These are phyloP conservation scores for Starmera amethionina DNA, from an alignment of 805 yeast species.

Conservation along the genomic window DNA sequence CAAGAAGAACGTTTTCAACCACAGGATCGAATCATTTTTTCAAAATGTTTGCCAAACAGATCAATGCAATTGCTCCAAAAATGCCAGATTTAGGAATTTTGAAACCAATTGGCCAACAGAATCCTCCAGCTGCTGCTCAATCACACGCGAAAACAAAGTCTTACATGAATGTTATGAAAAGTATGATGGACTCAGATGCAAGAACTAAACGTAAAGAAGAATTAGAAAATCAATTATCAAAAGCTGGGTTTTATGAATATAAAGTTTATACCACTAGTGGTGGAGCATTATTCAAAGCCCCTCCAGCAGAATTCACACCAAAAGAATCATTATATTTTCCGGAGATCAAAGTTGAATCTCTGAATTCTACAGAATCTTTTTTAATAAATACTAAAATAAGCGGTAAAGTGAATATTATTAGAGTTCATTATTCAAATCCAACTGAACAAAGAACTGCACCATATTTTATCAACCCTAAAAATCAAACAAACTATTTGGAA, in stretches of 20 bases:
- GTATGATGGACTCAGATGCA: slow-evolving; percentile 39
- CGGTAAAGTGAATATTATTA: slow-evolving; percentile 50
- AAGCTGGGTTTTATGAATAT: slow-evolving; percentile 59
- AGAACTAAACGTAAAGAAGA: slow-evolving; percentile 38
- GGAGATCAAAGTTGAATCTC: slow-evolving; percentile 51
- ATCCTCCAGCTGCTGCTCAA: slow-evolving; percentile 28
- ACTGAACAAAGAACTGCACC: slow-evolving; percentile 61
- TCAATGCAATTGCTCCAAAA: slow-evolving; percentile 27
- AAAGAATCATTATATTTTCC: slow-evolving; percentile 79
- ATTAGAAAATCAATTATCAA: slow-evolving; percentile 53
- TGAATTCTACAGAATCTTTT: slow-evolving; percentile 25
- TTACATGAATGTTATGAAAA: slow-evolving; percentile 27
- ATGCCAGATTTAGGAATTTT: slow-evolving; percentile 24
- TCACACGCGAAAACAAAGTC: slow-evolving; percentile 25
- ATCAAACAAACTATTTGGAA: slow-evolving; percentile 30
- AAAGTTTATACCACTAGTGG: slow-evolving; percentile 58
- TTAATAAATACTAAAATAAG: slow-evolving; percentile 26
- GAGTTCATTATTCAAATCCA: slow-evolving; percentile 55
- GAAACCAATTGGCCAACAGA: slow-evolving; percentile 35
- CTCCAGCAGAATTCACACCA: slow-evolving; percentile 63
- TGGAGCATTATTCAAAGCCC: slow-evolving; percentile 81
- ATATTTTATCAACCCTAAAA: slow-evolving; percentile 36
- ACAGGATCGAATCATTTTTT: slow-evolving; percentile 8
- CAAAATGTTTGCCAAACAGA: slow-evolving; percentile 23
- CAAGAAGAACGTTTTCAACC: too few relatives aligned